Percentiles rank a stretch among this genome's conserved stretches.
Conservation (phyloP, 1,284 basidiomycete genomes). For the Tilletiaria anomala region DNA sequence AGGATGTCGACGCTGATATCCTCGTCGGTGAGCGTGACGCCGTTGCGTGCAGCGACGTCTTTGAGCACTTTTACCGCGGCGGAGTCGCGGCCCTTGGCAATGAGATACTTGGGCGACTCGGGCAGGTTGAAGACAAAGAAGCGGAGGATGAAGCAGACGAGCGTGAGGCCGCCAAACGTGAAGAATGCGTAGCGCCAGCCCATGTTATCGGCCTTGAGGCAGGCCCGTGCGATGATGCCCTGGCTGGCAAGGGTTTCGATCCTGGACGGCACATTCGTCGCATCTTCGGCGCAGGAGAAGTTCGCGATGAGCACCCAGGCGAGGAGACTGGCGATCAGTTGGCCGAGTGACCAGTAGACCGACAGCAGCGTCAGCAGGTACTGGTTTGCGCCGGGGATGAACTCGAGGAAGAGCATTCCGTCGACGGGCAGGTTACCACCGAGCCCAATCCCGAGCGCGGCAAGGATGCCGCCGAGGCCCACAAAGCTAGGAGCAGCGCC, state of each 20-base stretch:
- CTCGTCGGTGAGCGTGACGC: conserved; percentile 25
- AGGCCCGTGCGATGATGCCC: conserved; percentile 5
- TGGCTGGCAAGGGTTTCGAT: not conserved
- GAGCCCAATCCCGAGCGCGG: conserved; percentile 31
- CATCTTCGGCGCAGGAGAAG: conserved; percentile 20
- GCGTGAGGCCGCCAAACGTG: conserved; percentile 30
- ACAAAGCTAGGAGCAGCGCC: conserved; percentile 31
- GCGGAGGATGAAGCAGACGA: conserved; percentile 28
- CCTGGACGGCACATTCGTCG: conserved; percentile 10
- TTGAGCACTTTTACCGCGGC: conserved; percentile 31
- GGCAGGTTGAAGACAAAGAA: conserved; percentile 35
- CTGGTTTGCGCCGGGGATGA: conserved; percentile 31
- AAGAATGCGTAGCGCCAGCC: conserved; percentile 38
- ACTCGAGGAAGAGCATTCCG: conserved; percentile 37
- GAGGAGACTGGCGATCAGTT: conserved; percentile 30
- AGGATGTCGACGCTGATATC: conserved; percentile 31
- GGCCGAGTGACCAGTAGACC: conserved; percentile 38
- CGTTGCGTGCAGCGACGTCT: conserved; percentile 31
- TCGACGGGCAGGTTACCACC: conserved; percentile 38
- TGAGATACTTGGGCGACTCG: conserved; percentile 37
- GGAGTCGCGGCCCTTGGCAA: conserved; percentile 36
- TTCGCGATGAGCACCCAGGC: conserved; percentile 37
- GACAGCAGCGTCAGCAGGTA: conserved; percentile 2
- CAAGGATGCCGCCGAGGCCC: conserved; percentile 29
- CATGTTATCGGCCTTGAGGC: conserved; percentile 18